Conservation (phyloP, 805 yeast species). For the Hagleromyces aurorensis region DNA sequence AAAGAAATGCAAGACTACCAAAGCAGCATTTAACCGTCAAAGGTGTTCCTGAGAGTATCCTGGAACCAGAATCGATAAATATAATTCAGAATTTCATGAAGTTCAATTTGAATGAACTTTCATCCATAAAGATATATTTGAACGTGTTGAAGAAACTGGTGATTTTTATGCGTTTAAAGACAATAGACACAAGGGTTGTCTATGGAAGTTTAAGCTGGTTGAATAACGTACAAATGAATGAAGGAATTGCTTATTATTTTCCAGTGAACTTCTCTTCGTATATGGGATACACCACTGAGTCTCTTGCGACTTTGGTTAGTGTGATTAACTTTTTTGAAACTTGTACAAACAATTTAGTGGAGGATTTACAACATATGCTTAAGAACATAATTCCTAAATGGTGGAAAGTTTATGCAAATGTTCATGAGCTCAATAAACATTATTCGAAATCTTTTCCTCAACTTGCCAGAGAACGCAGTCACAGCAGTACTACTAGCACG, state of each 20-base stretch:
- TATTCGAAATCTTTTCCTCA: constrained; percentile 27
- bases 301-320: constrained; percentile 7
- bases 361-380: constrained; percentile 29
- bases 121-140: constrained; percentile 7
- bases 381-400: constrained; percentile 33
- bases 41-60: too few relatives aligned
- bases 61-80: constrained; percentile 25
- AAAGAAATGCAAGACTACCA: constrained; percentile 2
- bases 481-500: constrained; percentile 1
- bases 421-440: constrained; percentile 31
- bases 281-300: constrained; percentile 4
- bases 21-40: constrained; percentile 3
- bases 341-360: constrained; percentile 21
- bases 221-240: too few relatives aligned
- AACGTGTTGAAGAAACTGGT: constrained; percentile 16
- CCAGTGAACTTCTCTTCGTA: not conserved
- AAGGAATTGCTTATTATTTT: too few relatives aligned
- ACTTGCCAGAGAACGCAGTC: constrained; percentile 9
- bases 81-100: constrained; percentile 22
- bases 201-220: constrained; percentile 1
- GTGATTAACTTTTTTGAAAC: constrained; percentile 13
- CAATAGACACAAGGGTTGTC: constrained; percentile 14
- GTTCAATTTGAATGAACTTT: constrained; percentile 19
- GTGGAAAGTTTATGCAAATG: constrained; percentile 40
- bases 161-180: constrained; percentile 16